Evolutionary conservation across 1,284 basidiomycete genomes (phyloP), one percentile per base, ranked within the genome.

Genomic region (Megacollybia platyphylla): DNA sequence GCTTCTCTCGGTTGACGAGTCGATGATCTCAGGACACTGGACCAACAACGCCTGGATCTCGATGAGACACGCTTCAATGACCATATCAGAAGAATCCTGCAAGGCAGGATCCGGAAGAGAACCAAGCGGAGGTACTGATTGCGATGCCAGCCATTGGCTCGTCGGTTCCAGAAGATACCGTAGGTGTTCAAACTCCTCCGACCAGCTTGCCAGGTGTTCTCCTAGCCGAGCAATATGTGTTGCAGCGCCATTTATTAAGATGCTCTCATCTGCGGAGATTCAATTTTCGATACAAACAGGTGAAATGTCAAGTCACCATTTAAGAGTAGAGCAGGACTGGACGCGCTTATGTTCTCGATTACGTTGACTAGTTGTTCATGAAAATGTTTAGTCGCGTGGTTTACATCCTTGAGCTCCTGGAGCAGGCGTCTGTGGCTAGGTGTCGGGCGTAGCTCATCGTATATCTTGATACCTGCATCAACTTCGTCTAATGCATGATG

Each of bases 21-120:
- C 10, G 9, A 29, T 31, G 13, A 39, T 11, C 15, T 60, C 55
- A 7, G 62, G 51, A 48, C 63, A 68, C 43, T 55, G 60, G 7
- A 63, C 54, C 32, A 77, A 60, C 51, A 87, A 56, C 13, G 67
- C 62, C 53, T 89, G 86, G 17, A 81, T 68, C 24, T 69, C 67
- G 35, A 85, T 60, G 28, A 89, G 70, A 36, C 87, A 61, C 1
- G 65, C 56, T 50, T 83, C 75, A 52, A 91, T 72, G 46, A 86
- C 53, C 8, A 48, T 28, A 39, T 72, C 62, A 2, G 60, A 43
- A 13, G 34, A 36, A 36, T 44, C 40, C 7, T 36, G 7, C 30
- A 40, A 15, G 15, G 46, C 7, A 20, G 34, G 13, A 24, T 36
- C 34, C 13, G 34, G 26, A 26, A 43, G 34, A 18, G 36, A 32